A percentile compares a stretch with the other conserved stretches of the same genome.
These are phyloP conservation scores for Cetraspora pellucida DNA, from an alignment of 192 early-diverging fungal genomes.

Conservation along the genomic window DNA sequence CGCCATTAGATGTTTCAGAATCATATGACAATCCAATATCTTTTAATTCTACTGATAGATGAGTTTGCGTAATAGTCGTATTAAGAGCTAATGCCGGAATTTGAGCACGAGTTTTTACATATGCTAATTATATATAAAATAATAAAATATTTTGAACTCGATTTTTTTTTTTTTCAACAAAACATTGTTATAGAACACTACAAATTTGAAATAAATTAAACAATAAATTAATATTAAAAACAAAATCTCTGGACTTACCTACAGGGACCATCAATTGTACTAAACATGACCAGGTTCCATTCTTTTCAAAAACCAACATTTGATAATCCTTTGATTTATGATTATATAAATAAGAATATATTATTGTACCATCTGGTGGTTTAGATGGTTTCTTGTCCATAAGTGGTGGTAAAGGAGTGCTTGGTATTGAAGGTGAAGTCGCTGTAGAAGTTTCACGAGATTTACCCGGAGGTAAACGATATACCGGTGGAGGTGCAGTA, in stretches of 20 bases:
- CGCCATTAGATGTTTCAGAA: slow-evolving; percentile 50
- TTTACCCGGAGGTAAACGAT: slow-evolving; percentile 16
- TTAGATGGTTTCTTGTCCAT: slow-evolving; percentile 38
- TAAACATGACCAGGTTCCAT: slow-evolving; percentile 50
- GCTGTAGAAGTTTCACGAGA: slow-evolving; percentile 24
- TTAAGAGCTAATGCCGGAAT: slow-evolving; percentile 46
- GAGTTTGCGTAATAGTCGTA: slow-evolving; percentile 41
- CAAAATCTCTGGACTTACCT: slow-evolving; percentile 45
- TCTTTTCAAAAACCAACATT: slow-evolving; percentile 41
- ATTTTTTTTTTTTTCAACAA: not conserved
- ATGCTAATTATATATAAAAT: slow-evolving; percentile 24
- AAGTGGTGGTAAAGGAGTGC: slow-evolving; percentile 29
- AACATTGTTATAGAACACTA: not conserved
- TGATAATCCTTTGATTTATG: slow-evolving; percentile 44
- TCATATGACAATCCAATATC: slow-evolving; percentile 37
- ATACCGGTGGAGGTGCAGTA: slow-evolving; percentile 24
- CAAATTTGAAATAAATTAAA: not conserved
- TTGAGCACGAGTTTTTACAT: slow-evolving; percentile 44
- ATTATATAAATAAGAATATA: slow-evolving; percentile 55
- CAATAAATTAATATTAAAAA: slow-evolving; percentile 6
- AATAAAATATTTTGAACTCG: not conserved
- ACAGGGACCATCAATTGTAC: slow-evolving; percentile 58
- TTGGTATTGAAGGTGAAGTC: slow-evolving; percentile 40
- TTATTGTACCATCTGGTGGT: slow-evolving; percentile 40
- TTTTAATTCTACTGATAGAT: slow-evolving; percentile 36